Conservation (phyloP, 2,329 filamentous ascomycete genomes). For the Boeremia exigua region DNA sequence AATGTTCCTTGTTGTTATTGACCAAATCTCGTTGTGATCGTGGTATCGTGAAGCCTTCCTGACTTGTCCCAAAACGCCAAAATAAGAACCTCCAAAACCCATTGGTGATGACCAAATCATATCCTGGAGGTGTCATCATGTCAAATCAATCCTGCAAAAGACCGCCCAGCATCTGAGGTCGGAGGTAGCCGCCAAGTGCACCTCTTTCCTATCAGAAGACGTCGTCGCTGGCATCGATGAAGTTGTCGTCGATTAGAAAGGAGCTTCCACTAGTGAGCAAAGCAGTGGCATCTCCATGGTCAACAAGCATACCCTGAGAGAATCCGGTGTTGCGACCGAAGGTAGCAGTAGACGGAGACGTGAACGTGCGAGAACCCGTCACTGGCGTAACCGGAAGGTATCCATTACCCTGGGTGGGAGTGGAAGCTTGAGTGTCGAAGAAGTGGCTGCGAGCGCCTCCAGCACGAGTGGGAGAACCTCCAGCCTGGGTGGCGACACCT, state of each 20-base stretch:
- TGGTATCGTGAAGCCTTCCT: neutral
- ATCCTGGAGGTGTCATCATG: neutral
- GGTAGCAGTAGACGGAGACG: neutral
- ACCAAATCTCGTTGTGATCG: neutral
- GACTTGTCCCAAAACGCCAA: neutral
- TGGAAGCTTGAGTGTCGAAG: neutral
- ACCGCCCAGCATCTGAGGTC: neutral
- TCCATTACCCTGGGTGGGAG: neutral
- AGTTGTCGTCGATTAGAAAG: neutral
- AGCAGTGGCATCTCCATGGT: neutral
- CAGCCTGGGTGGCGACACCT: neutral
- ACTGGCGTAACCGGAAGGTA: neutral
- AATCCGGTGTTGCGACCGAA: neutral
- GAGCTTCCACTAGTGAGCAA: slow-evolving; percentile 1
- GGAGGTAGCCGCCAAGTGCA: neutral
- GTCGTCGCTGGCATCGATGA: slow-evolving; percentile 39
- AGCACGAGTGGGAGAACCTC: too few relatives aligned
- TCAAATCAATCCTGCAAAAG: neutral
- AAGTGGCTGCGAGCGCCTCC: neutral
- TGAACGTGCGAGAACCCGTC: neutral
- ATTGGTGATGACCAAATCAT: neutral
- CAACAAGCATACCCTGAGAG: slow-evolving; percentile 3
- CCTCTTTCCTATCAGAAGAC: slow-evolving; percentile 34
- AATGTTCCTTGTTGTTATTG: neutral
- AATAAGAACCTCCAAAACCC: neutral